Evolutionary conservation across 257 asterid genomes (phyloP), one percentile per base, ranked within the genome.

Genomic region (Plectranthus barbatus): DNA sequence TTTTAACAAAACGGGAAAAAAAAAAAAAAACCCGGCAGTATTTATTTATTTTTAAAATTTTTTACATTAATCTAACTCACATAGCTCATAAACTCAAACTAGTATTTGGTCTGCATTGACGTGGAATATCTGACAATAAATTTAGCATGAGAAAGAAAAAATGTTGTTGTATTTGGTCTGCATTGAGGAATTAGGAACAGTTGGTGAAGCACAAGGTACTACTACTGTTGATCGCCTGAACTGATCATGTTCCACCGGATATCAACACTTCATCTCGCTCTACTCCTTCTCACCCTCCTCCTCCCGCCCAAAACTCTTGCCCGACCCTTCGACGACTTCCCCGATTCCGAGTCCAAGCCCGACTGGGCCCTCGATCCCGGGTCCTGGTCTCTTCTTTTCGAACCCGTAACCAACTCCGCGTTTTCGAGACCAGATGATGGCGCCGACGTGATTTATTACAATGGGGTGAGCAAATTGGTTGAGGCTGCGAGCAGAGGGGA

Each of bases 341-440:
- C 84, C 0, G 94, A 83, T 51, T 70, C 91, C 33, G 87, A 79
- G 6, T 77, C 95, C 26, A 80, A 80, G 67, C 84, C 97, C 21
- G 99, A 89, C 66, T 79, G 71, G 36, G 71, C 78, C 8, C 82
- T 90, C 26, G 99, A 93, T 71, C 96, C 97, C 17, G 99, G 99
- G 0, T 93, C 99, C 1, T 93, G 99, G 99, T 80, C 95, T 62
- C 96, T 94, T 1, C 74, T 93, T 10, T 87, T 93, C 68, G 95
- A 90, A 34, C 90, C 94, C 14, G 81, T 75, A 26, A 77, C 79
- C 17, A 60, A 41, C 49, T 72, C 67, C 74, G 65, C 60, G n/a
- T n/a, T n/a, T n/a, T 68, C 55, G 13, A 45, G n/a, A n/a, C n/a
- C n/a, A n/a, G n/a, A 42, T 7, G 75, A 69, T 40, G 70, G 52